Percentiles rank a stretch among this genome's conserved stretches.
Evolutionary conservation across 2,329 filamentous ascomycete species (phyloP).

Genomic region (Pseudocercospora macadamiae): DNA sequence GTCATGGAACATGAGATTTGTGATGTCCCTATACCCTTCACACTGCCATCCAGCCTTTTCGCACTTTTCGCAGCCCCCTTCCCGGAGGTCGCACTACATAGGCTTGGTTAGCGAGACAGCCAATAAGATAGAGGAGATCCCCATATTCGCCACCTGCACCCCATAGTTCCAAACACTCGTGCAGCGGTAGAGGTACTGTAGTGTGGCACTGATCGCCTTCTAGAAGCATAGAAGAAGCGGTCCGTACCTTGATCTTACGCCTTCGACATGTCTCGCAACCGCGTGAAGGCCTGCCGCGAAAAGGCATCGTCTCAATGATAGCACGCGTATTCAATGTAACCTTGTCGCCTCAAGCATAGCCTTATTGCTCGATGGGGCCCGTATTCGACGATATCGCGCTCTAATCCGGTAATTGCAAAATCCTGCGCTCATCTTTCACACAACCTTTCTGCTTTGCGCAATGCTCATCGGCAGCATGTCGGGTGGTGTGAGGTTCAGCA

Average conservation of each 20-base stretch:
- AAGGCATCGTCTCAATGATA: slow-evolving; percentile 15
- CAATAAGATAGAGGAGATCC: slow-evolving; percentile 3
- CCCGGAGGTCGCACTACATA: slow-evolving; percentile 20
- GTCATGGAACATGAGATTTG: slow-evolving; percentile 21
- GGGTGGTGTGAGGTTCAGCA: not conserved
- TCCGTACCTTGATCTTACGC: slow-evolving; percentile 29
- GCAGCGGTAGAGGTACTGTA: not conserved
- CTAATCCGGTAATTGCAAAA: not conserved
- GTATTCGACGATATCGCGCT: not conserved
- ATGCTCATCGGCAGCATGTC: not conserved
- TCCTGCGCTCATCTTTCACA: not conserved
- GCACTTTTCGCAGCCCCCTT: slow-evolving; percentile 20
- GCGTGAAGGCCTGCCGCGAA: slow-evolving; percentile 19
- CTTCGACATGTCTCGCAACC: slow-evolving; percentile 28
- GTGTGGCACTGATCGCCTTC: not conserved
- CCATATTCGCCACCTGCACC: not conserved
- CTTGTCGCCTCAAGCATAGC: not conserved
- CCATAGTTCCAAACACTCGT: no score
- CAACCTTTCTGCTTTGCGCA: not conserved
- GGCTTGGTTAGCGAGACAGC: slow-evolving; percentile 17
- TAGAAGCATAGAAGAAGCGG: not conserved
- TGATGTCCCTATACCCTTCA: slow-evolving; percentile 20
- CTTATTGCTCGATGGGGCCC: not conserved
- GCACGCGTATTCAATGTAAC: not conserved
- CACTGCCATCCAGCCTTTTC: slow-evolving; percentile 23